Evolutionary conservation across 108 stramenopile genomes (phyloP), one percentile per base, ranked within the genome.

Genomic region (Nitzschia sp.): DNA sequence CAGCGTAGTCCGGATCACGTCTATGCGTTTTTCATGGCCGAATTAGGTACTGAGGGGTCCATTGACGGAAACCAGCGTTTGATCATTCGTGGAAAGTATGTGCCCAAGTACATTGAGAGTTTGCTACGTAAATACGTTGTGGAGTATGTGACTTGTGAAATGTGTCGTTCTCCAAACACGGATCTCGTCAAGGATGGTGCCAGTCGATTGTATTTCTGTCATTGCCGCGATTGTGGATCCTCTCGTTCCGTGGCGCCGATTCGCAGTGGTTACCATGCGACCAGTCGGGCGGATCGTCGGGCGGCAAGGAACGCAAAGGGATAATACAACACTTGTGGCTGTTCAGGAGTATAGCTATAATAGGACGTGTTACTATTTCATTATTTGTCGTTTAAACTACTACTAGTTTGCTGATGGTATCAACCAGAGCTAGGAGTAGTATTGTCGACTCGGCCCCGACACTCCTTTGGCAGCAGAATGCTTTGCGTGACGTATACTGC

Each of bases 81-180:
- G 56, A 93, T 99, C 35, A 95, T 99, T 79, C 82, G 92, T 63
- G 98, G 98, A 31, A 95, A 96, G 81, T 97, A 97, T 76, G 88
- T 96, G 26, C 94, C 97, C 61, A 97, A 98, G 83, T 98, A 98
- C 81, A 98, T 99, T 73, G 98, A 99, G 70, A 90, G 87, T 47
- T 86, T 99, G 78, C 88, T 99, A 56, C 77, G 96, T 49, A 99
- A 99, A 81, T 99, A 99, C 72, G 98, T 99, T 51, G 92, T 91
- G 54, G 98, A 98, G 79, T 99, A 99, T 81, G 99, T 99, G 34
- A 98, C 97, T 49, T 99, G 99, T 79, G 92, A 95, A 71, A 99
- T 98, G 97, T 99, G 99, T 74, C 90, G 96, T 29, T 93, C 90
- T 47, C 89, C 97, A 32, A 95, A 97, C 70, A 99, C 99, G 42